phyloP scores from a whole-genome alignment of 495 filamentous ascomycete species.

The Aspergillus funiculosus region DNA sequence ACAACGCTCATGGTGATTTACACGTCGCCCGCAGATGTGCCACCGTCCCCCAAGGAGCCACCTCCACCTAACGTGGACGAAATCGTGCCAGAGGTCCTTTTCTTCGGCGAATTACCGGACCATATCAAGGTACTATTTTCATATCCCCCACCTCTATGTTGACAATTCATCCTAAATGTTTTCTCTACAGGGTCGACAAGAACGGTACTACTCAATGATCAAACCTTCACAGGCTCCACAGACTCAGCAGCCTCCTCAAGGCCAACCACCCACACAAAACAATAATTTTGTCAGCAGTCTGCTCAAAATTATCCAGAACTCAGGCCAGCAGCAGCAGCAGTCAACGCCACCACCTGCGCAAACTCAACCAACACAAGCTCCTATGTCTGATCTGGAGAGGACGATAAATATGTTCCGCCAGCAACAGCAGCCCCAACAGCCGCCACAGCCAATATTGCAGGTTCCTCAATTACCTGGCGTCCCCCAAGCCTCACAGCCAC shows the following conservation, averaged over 20 bases:
- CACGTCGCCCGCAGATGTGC: constrained; percentile 65
- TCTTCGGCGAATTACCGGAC: constrained; percentile 48
- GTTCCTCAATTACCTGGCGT: constrained; percentile 19
- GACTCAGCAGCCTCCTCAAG: neutral
- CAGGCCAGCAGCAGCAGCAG: constrained; percentile 26
- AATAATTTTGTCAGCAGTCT: constrained; percentile 41
- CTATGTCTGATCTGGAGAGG: constrained; percentile 35
- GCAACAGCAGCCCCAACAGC: constrained; percentile 32
- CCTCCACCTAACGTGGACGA: constrained; percentile 39
- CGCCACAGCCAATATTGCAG: constrained; percentile 28
- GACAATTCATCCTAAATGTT: constrained; percentile 5
- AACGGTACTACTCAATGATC: constrained; percentile 37
- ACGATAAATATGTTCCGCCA: constrained; percentile 44
- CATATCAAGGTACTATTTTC: constrained; percentile 37
- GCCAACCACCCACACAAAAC: constrained; percentile 23
- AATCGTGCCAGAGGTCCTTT: constrained; percentile 24
- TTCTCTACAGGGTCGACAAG: constrained; percentile 36
- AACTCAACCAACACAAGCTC: constrained; percentile 22
- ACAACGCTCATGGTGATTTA: constrained; percentile 83
- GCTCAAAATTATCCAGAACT: constrained; percentile 42
- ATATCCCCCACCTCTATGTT: neutral
- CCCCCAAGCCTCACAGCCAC: constrained; percentile 19
- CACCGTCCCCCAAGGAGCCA: constrained; percentile 70
- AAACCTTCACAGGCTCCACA: constrained; percentile 33
- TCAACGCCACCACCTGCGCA: constrained; percentile 24